A percentile compares a stretch with the other conserved stretches of the same genome.
Conservation (phyloP, 108 stramenopile species). For the Nannochloropsis oceanica region DNA sequence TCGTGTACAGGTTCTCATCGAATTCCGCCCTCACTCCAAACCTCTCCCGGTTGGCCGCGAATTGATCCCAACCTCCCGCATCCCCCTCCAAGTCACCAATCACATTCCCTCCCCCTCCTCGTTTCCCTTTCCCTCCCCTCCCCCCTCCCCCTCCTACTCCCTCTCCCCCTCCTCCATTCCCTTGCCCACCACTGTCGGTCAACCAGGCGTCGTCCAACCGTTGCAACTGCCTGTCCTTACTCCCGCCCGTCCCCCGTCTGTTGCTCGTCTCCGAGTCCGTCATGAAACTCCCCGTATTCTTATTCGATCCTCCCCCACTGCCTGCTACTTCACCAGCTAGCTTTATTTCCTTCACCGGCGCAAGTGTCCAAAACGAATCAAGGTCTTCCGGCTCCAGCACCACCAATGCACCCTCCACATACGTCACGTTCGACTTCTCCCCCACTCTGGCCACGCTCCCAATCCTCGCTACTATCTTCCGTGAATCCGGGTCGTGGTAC, state of each 20-base stretch:
- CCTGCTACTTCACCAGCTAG: not conserved
- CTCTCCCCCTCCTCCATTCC: not conserved
- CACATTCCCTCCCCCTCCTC: not conserved
- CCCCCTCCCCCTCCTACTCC: not conserved
- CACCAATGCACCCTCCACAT: not conserved
- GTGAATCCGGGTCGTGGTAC: not conserved
- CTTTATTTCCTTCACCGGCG: not conserved
- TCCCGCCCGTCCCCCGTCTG: not conserved
- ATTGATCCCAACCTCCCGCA: constrained; percentile 47
- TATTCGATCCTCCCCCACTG: not conserved
- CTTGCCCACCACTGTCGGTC: not conserved
- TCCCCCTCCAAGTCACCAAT: not conserved
- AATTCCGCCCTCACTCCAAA: constrained; percentile 72
- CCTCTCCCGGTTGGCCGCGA: constrained; percentile 61
- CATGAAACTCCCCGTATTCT: not conserved
- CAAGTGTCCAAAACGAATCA: not conserved
- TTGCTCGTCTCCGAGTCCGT: not conserved
- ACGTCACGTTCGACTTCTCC: no score
- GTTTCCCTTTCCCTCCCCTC: not conserved
- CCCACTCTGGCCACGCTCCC: not conserved
- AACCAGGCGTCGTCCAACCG: not conserved
- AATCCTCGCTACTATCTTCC: not conserved
- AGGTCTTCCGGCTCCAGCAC: not conserved
- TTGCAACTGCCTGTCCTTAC: not conserved
- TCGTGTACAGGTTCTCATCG: constrained; percentile 93